Evolutionary conservation across 495 filamentous ascomycete species (phyloP).

Genomic region (Bacidia rubella): DNA sequence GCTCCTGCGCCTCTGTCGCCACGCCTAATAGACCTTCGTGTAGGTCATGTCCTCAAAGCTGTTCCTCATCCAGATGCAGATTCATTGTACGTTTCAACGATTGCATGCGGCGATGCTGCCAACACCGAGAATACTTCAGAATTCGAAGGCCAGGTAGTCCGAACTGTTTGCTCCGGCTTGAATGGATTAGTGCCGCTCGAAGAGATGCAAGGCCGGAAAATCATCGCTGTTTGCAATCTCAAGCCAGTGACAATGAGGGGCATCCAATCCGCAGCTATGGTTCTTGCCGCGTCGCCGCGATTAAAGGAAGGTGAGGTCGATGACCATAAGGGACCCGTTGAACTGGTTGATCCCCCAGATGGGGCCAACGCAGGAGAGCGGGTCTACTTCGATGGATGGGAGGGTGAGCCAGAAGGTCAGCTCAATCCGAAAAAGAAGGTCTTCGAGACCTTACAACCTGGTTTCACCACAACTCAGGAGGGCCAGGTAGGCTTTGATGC

Average conservation of each 20-base stretch:
- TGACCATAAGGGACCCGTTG: conserved; percentile 77
- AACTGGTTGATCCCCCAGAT: conserved; percentile 78
- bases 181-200: conserved; percentile 84
- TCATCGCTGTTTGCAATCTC: conserved; percentile 89
- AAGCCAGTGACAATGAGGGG: conserved; percentile 99
- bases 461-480: conserved; percentile 71
- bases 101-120: conserved; percentile 80
- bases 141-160: conserved; percentile 73
- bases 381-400: conserved; percentile 87
- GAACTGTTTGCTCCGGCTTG: conserved; percentile 91
- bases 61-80: conserved; percentile 93
- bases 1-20: conserved; percentile 58
- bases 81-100: conserved; percentile 90
- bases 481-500: conserved; percentile 71
- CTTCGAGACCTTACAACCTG: conserved; percentile 90
- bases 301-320: conserved; percentile 66
- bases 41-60: conserved; percentile 92
- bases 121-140: conserved; percentile 79
- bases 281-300: conserved; percentile 80
- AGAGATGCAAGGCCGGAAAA: conserved; percentile 93
- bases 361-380: conserved; percentile 69
- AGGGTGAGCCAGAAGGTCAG: conserved; percentile 75
- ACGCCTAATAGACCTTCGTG: conserved; percentile 78
- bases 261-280: conserved; percentile 91
- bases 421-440: conserved; percentile 99